Evolutionary conservation across 129 eudicot genomes (phyloP), one percentile per base, ranked within the genome.

Genomic region (Calendula officinalis): DNA sequence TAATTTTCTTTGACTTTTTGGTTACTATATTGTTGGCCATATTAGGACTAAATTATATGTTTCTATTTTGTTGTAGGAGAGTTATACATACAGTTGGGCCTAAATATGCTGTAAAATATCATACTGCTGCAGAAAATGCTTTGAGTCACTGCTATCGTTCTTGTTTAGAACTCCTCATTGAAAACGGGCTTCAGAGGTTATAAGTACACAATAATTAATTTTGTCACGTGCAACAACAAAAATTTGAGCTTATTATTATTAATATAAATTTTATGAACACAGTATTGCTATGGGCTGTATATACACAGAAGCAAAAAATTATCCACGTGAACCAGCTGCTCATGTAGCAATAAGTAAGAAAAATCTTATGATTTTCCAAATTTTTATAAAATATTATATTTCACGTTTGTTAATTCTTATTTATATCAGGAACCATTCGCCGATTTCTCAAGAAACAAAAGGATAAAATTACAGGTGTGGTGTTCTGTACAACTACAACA

Each of bases 241-340:
- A 35, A 36, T 37, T 76, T 62, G 66, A 74, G 60, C 74, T 75
- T 67, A 55, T 62, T 60, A 33, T 6, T 57, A 8, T 22, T 64
- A 35, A 10, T 83, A 56, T 74, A 33, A 51, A 71, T 0, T 22
- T 83, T 78, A 39, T 32, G 7, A 3, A 22, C 30, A 22, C 88
- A 94, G 99, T 82, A 89, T 94, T 82, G 97, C 97, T 62, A 78
- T 82, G 84, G 95, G 95, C 52, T 94, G 99, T 72, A 89, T 94
- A 75, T 94, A 94, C 81, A 83, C 97, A 10, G 99, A 94, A 68
- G 81, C 99, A 64, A 94, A 94, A 80, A 86, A 82, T 75, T 94
- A 94, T 64, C 99, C 99, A 54, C 89, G 99, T 69, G 99, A 94
- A 89, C 95, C 99, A 60, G 99, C 99, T 10, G 97, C 99, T 51